Evolutionary conservation across 2,329 filamentous ascomycete genomes (phyloP).

Genomic region (Calycina herbarum): DNA sequence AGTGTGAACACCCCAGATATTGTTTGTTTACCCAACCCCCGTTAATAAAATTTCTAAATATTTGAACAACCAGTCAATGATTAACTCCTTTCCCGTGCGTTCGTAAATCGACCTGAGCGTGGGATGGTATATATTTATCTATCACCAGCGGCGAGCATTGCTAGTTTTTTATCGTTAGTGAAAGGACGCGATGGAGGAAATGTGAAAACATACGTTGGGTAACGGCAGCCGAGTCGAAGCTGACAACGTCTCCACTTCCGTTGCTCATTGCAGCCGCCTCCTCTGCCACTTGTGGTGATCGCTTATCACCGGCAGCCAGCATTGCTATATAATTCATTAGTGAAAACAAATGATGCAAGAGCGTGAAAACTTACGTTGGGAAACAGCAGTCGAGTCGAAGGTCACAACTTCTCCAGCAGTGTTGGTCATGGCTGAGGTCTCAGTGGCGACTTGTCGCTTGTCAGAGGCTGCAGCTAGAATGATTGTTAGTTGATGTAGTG

Average conservation of each 20-base stretch:
- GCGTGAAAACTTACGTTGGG: slow-evolving; percentile 21
- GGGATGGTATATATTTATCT: neutral
- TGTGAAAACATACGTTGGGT: slow-evolving; percentile 23
- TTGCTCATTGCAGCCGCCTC: slow-evolving; percentile 32
- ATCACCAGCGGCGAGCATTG: slow-evolving; percentile 1
- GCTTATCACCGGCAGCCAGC: neutral
- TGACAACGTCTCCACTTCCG: slow-evolving; percentile 29
- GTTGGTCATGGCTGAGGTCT: slow-evolving; percentile 31
- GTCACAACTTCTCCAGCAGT: slow-evolving; percentile 29
- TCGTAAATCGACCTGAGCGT: neutral
- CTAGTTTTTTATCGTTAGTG: slow-evolving; percentile 7
- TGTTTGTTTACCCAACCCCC: neutral
- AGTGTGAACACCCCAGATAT: neutral
- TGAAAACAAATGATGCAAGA: neutral
- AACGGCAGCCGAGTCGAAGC: slow-evolving; percentile 29
- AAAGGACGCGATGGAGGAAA: neutral
- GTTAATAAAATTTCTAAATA: neutral
- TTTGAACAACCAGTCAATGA: neutral
- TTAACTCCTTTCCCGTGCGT: neutral
- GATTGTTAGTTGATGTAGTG: neutral
- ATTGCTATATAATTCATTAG: neutral
- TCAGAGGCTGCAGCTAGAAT: neutral
- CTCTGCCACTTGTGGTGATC: slow-evolving; percentile 16
- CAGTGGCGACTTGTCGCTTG: slow-evolving; percentile 19
- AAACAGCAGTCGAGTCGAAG: slow-evolving; percentile 29